Percentiles rank a stretch among this genome's conserved stretches.
Conservation (phyloP, 768 basidiomycete genomes). For the Russula emetica region DNA sequence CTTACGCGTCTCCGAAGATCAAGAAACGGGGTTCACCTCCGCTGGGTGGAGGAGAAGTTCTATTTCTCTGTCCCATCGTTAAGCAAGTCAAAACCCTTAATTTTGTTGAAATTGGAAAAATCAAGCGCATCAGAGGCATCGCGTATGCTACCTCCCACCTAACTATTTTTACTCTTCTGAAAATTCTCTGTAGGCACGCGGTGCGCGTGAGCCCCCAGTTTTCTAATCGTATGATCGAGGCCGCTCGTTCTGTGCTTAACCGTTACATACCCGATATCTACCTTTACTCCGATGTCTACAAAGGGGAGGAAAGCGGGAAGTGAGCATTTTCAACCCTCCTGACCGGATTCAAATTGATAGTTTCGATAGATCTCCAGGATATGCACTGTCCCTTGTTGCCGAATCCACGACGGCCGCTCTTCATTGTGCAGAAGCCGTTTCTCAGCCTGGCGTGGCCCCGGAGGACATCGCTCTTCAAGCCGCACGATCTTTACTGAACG, state of each 20-base stretch:
- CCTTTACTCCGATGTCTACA: slow-evolving; percentile 97
- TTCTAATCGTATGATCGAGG: slow-evolving; percentile 96
- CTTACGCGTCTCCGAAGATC: slow-evolving; percentile 52
- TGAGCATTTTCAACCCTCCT: slow-evolving; percentile 35
- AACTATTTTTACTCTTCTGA: slow-evolving; percentile 1
- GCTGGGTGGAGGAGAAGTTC: slow-evolving; percentile 86
- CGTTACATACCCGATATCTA: slow-evolving; percentile 98
- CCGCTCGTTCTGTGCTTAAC: slow-evolving; percentile 87
- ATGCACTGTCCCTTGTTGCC: slow-evolving; percentile 83
- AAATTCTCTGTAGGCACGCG: slow-evolving; percentile 60
- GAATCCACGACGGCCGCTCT: slow-evolving; percentile 89
- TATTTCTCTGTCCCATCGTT: slow-evolving; percentile 89
- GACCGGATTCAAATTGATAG: neutral
- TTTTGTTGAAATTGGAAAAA: slow-evolving; percentile 86
- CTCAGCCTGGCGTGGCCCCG: slow-evolving; percentile 77
- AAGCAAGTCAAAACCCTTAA: slow-evolving; percentile 90
- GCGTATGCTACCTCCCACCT: slow-evolving; percentile 55
- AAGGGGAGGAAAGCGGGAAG: slow-evolving; percentile 97
- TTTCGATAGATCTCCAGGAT: slow-evolving; percentile 80
- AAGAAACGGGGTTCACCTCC: slow-evolving; percentile 93
- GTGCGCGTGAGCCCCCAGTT: slow-evolving; percentile 97
- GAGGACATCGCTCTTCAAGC: slow-evolving; percentile 90
- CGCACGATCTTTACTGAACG: slow-evolving; percentile 69
- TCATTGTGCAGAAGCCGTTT: slow-evolving; percentile 83
- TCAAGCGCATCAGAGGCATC: slow-evolving; percentile 92